Evolutionary conservation across 352 stramenopile genomes (phyloP).

Genomic region (Phytopythium delawarense): DNA sequence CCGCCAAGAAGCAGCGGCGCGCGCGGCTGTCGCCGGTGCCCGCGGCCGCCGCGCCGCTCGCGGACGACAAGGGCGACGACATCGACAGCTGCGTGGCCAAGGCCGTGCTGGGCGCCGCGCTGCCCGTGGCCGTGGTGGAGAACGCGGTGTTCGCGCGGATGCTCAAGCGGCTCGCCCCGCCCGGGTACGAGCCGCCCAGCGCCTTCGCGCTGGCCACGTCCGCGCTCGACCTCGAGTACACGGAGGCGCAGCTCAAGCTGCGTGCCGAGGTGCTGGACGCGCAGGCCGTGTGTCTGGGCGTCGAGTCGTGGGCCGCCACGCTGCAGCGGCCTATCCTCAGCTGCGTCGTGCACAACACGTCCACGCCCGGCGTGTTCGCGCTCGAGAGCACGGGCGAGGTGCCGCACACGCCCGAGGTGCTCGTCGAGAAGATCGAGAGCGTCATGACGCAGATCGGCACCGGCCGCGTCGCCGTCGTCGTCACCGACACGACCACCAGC

Average conservation of each 20-base stretch:
- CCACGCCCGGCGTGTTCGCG: constrained; percentile 39
- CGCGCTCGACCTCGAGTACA: constrained; percentile 58
- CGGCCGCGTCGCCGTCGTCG: constrained; percentile 48
- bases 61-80: constrained; percentile 51
- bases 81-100: constrained; percentile 55
- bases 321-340: constrained; percentile 47
- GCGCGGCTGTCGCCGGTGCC: constrained; percentile 7
- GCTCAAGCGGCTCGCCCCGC: constrained; percentile 50
- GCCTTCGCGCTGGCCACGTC: constrained; percentile 44
- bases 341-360: constrained; percentile 47
- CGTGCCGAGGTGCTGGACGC: constrained; percentile 52
- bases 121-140: constrained; percentile 56
- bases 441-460: constrained; percentile 54
- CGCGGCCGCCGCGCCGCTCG: constrained; percentile 9
- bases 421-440: constrained; percentile 58
- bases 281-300: constrained; percentile 38
- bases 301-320: constrained; percentile 44
- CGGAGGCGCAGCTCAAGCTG: constrained; percentile 51
- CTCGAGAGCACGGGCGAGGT: constrained; percentile 56
- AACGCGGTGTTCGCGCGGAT: constrained; percentile 55
- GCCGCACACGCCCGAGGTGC: constrained; percentile 35
- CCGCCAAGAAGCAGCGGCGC: constrained; percentile 28
- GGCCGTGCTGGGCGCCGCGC: constrained; percentile 45
- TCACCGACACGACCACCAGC: constrained; percentile 37
- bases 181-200: constrained; percentile 40